A percentile compares a stretch with the other conserved stretches of the same genome.
These are phyloP conservation scores for Mycena haematopus DNA, from an alignment of 768 basidiomycete species.

Conservation along the genomic window DNA sequence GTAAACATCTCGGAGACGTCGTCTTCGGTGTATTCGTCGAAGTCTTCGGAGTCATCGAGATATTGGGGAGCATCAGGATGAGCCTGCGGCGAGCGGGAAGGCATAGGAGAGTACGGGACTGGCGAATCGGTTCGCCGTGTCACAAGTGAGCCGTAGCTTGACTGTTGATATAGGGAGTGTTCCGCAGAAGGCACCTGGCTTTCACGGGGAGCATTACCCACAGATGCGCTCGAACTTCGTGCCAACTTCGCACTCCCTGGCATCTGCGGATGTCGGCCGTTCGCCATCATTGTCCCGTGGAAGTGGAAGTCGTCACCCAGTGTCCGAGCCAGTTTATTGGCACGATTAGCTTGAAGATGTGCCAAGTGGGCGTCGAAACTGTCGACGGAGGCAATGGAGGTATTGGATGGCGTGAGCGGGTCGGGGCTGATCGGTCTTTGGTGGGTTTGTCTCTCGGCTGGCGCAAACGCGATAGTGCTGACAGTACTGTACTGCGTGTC, in stretches of 20 bases:
- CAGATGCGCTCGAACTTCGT: neutral
- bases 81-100: too few relatives aligned
- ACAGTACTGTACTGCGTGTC: constrained; percentile 5
- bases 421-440: constrained; percentile 8
- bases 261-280: neutral
- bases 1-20: constrained; percentile 4
- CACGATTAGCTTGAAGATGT: neutral
- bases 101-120: too few relatives aligned
- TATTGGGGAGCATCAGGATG: too few relatives aligned
- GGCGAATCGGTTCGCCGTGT: neutral
- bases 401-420: neutral
- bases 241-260: neutral
- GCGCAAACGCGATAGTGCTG: constrained; percentile 13
- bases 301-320: constrained; percentile 7
- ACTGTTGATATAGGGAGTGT: neutral
- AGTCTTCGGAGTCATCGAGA: neutral
- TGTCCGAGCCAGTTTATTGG: constrained; percentile 12
- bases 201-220: neutral
- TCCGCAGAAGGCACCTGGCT: neutral
- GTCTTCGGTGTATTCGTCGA: neutral
- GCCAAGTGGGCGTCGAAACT: neutral
- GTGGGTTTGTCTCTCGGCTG: neutral
- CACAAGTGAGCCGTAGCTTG: neutral
- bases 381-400: neutral
- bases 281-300: neutral